Evolutionary conservation across 805 yeast genomes (phyloP).

Genomic region (Candida silvicultrix): DNA sequence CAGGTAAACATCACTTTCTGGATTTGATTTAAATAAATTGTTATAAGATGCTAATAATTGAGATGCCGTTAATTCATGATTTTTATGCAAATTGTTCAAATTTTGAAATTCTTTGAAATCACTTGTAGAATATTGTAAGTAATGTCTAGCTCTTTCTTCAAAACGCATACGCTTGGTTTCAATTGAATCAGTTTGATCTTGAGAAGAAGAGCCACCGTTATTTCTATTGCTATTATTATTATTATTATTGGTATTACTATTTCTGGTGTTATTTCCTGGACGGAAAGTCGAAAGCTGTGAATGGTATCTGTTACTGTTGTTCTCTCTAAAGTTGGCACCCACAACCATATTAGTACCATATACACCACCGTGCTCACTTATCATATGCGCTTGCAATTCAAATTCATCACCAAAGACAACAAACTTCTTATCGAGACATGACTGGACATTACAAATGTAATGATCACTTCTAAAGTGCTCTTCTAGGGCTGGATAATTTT

Average conservation of each 20-base stretch:
- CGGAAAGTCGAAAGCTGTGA: constrained; percentile 61
- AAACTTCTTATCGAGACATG: constrained; percentile 83
- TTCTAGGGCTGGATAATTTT: constrained; percentile 67
- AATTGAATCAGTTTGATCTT: constrained; percentile 30
- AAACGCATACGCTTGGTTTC: constrained; percentile 51
- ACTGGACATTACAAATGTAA: constrained; percentile 66
- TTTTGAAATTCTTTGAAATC: constrained; percentile 42
- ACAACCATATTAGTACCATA: constrained; percentile 34
- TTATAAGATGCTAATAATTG: constrained; percentile 43
- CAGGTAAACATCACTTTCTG: constrained; percentile 46
- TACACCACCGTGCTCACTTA: constrained; percentile 68
- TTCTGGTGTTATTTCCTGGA: constrained; percentile 13
- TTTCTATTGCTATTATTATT: constrained; percentile 1
- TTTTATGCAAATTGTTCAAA: constrained; percentile 41
- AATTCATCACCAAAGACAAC: constrained; percentile 86
- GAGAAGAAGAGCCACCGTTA: background rate
- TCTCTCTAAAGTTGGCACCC: constrained; percentile 3
- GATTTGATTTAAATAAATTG: constrained; percentile 35
- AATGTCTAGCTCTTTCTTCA: constrained; percentile 82
- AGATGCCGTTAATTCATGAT: constrained; percentile 38
- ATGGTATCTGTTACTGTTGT: constrained; percentile 28
- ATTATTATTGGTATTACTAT: constrained; percentile 12
- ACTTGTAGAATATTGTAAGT: constrained; percentile 47
- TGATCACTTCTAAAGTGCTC: constrained; percentile 72
- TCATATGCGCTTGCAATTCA: constrained; percentile 83